Base-by-base conservation (phyloP, 257 asterid species). In the Orobanche coerulescens region DNA sequence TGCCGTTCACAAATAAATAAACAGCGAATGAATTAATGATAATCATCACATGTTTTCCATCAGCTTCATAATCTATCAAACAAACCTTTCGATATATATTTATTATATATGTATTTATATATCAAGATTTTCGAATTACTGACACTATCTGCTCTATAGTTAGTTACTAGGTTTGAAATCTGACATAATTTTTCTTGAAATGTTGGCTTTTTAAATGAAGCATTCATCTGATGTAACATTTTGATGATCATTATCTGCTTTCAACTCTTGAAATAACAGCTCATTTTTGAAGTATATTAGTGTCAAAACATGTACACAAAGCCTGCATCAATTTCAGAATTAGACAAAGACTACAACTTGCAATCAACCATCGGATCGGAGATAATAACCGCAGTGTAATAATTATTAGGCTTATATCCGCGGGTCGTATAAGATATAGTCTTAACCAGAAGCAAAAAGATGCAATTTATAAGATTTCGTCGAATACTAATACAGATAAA, bases 271-370 rank as follows among this genome's bases (percentile, higher is more conserved):
- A 72, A 9, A 34, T 36, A 55, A 55, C 64, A 62, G 36, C 36
- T 2, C 36, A 30, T 30, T 33, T 34, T 10, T 26, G 43, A n/a
- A 44, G 10, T 58, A 28, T 58, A 48, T 56, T 59, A 40, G 39
- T 40, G 5, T 49, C 28, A 53, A 1, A 5, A 6, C 9, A 36
- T 6, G 22, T 34, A n/a, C 23, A 18, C 15, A 62, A 24, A 53
- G 61, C 62, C 73, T 73, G 76, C 82, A 71, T 67, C 55, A 67
- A 70, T 62, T 36, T 67, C 75, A 77, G 72, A 69, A 60, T 36
- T 49, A 70, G 68, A 58, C 34, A 47, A 33, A 28, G 72, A 69
- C 69, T n/a, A n/a, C n/a, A 64, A 18, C 52, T 50, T 43, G 25
- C 34, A 52, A 22, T n/a, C 24, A 42, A 14, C 53, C 33, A 58